Evolutionary conservation across 768 basidiomycete species (phyloP).

Genomic region (Postia placenta): DNA sequence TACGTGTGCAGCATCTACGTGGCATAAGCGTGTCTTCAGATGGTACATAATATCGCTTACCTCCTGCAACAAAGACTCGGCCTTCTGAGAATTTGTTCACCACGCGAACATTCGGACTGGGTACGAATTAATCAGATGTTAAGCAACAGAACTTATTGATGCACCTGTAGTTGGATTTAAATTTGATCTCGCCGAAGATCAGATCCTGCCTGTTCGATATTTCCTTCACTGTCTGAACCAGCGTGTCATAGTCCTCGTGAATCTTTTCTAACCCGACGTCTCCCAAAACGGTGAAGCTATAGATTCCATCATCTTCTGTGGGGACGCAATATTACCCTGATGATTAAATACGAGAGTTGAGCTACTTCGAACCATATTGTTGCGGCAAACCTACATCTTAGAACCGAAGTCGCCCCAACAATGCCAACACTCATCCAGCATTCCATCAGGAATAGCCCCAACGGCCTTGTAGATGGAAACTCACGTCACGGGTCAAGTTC

Average conservation of each 20-base stretch:
- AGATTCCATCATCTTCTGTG: neutral
- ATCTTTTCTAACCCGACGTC: neutral
- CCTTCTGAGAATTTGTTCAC: conserved; percentile 34
- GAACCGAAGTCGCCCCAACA: neutral
- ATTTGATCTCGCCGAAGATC: neutral
- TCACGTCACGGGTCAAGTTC: conserved; percentile 24
- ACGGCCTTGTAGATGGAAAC: conserved; percentile 3
- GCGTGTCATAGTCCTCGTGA: neutral
- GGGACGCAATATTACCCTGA: neutral
- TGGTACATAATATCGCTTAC: too few relatives aligned
- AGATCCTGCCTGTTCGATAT: neutral
- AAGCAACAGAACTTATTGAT: conserved; percentile 6
- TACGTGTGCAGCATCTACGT: conserved; percentile 42
- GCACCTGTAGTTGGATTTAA: neutral
- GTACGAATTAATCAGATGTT: conserved; percentile 3
- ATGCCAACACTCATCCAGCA: neutral
- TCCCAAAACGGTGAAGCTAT: neutral
- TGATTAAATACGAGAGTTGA: neutral
- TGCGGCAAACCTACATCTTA: neutral
- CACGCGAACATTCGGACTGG: conserved; percentile 44
- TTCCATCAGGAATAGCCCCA: neutral
- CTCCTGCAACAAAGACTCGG: conserved; percentile 38
- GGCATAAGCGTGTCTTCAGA: neutral
- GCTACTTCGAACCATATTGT: neutral
- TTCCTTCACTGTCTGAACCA: neutral